These are phyloP conservation scores for Entophlyctis luteolus DNA, from an alignment of 192 early-diverging fungal species.

Conservation along the genomic window DNA sequence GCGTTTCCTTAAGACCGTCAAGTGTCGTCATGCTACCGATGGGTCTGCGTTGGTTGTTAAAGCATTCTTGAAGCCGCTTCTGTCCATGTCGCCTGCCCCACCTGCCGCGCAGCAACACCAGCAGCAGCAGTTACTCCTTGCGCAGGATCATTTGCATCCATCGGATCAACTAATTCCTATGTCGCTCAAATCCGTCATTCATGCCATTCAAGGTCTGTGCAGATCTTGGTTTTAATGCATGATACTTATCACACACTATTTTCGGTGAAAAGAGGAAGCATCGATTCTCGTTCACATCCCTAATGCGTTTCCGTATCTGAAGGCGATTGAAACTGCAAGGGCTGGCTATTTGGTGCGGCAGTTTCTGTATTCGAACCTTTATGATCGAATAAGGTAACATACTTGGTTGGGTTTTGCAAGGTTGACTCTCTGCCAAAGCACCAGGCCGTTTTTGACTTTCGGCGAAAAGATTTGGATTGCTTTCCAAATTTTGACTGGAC, in stretches of 20 bases:
- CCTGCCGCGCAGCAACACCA: background rate
- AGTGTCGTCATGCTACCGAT: slow-evolving; percentile 62
- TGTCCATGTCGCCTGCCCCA: background rate
- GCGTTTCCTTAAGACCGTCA: slow-evolving; percentile 93
- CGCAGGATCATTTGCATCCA: too few relatives aligned
- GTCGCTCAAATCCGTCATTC: background rate
- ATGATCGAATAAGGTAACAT: slow-evolving; percentile 82
- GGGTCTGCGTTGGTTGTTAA: slow-evolving; percentile 78
- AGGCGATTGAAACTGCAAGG: slow-evolving; percentile 80
- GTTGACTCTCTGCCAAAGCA: slow-evolving; percentile 49
- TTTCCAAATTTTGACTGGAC: slow-evolving; percentile 76
- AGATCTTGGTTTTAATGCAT: too few relatives aligned
- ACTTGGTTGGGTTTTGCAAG: background rate
- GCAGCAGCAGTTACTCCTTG: too few relatives aligned
- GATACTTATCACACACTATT: background rate
- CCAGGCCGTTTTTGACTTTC: slow-evolving; percentile 81
- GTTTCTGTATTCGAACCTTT: slow-evolving; percentile 86
- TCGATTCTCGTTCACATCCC: slow-evolving; percentile 63
- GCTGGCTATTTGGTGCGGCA: slow-evolving; percentile 88
- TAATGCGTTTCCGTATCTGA: slow-evolving; percentile 75
- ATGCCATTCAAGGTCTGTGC: background rate
- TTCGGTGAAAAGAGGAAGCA: slow-evolving; percentile 48
- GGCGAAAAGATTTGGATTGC: slow-evolving; percentile 95
- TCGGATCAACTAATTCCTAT: too few relatives aligned
- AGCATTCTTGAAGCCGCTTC: slow-evolving; percentile 83